These are phyloP conservation scores for Fomitopsis serialis DNA, from an alignment of 768 basidiomycete species.

Conservation along the genomic window DNA sequence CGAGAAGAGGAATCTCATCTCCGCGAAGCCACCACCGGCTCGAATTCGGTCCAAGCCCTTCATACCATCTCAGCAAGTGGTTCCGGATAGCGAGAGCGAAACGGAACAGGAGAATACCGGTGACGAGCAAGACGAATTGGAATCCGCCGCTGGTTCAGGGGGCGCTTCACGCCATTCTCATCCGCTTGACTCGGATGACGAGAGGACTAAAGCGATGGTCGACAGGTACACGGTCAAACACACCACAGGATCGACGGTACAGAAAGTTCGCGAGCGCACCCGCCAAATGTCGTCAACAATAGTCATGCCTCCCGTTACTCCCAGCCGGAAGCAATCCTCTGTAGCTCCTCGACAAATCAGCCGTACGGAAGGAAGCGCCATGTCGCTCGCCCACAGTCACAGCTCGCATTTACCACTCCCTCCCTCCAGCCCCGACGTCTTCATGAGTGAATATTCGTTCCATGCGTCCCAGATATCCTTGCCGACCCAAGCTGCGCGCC, in stretches of 20 bases:
- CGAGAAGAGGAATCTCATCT: too few relatives aligned
- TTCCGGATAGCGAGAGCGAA: neutral
- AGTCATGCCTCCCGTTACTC: too few relatives aligned
- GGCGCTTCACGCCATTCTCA: neutral
- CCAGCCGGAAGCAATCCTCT: neutral
- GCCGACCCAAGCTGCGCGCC: neutral
- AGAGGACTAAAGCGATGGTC: conserved; percentile 10
- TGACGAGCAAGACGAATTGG: conserved; percentile 9
- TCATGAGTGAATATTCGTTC: conserved; percentile 7
- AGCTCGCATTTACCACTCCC: conserved; percentile 1
- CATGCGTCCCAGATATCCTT: neutral
- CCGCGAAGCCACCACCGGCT: neutral
- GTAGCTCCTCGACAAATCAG: neutral
- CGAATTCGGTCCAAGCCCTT: neutral
- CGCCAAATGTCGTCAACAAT: neutral
- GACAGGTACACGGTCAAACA: neutral
- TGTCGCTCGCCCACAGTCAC: neutral
- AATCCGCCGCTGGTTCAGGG: conserved; percentile 1
- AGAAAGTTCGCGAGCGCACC: neutral
- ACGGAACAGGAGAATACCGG: conserved; percentile 7
- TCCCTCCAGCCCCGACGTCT: conserved; percentile 13
- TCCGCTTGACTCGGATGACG: conserved; percentile 14
- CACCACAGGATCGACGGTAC: too few relatives aligned
- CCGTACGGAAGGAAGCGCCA: neutral
- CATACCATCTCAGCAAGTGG: neutral